Evolutionary conservation across 2,329 filamentous ascomycete species (phyloP), one percentile per base, ranked within the genome.

Genomic region (Aspergillus terreus): DNA sequence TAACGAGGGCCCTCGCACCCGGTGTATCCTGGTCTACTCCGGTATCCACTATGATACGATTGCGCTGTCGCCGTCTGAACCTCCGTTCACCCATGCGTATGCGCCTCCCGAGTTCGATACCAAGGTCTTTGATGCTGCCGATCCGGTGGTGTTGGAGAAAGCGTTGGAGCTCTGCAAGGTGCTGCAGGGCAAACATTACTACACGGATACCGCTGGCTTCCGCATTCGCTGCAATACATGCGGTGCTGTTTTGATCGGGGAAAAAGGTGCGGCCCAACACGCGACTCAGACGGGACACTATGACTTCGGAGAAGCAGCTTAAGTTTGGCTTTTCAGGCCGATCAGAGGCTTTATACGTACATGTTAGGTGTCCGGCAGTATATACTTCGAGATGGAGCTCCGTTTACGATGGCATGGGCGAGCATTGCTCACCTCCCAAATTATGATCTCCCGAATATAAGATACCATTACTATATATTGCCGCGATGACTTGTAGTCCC

Each of bases 1-100:
- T 72, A 95, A 95, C 58, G 88, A 94, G 65, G 83, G 84, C 1
- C 82, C 82, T 48, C 69, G 75, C 32, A 82, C 80, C 38, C 80
- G 90, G 6, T 92, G 89, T 63, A 84, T 96, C 23, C 76, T 96
- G 21, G 85, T 96, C 0, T 96, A 96, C 71, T 92, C 88, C 0
- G 91, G 91, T 2, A 94, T 96, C 46, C 92, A 96, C 69, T 96
- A 96, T 72, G 92, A 96, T 70, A 86, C 89, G 6, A 86, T 96
- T 53, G 90, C 88, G 1, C 83, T 95, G 58, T 85, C 84, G 15
- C 83, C 81, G 36, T 84, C 78, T 19, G 80, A 78, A 56, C 79
- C 72, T 58, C 83, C 82, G 4, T 77, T 78, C 59, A 78, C 76
- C 42, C 78, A 75, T 52, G 73, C 82, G 5, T 76, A 81, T 44